Percentiles rank a stretch among this genome's conserved stretches.
These are phyloP conservation scores for Cnidoscolus chayamansa DNA, from an alignment of 441 rosid species.

Conservation along the genomic window DNA sequence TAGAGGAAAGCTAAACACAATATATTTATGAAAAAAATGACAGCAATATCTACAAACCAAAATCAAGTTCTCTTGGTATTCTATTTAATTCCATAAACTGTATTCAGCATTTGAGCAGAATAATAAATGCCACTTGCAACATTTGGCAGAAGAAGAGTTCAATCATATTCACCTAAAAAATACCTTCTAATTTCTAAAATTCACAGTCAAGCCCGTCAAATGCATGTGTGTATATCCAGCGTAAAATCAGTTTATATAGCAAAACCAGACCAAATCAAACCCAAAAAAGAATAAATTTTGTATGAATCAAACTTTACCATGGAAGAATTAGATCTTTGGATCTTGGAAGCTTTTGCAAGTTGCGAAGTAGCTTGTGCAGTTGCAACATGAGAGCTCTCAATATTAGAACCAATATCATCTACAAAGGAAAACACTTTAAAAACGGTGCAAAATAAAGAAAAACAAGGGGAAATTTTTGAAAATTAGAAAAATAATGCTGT, in stretches of 20 bases:
- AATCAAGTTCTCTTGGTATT: background rate
- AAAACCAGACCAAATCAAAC: background rate
- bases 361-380: conserved; percentile 52
- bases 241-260: background rate
- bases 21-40: background rate
- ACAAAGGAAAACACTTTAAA: conserved; percentile 2
- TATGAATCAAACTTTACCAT: conserved; percentile 43
- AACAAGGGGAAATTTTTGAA: background rate
- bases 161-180: background rate
- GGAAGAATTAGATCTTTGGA: conserved; percentile 72
- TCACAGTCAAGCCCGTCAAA: background rate
- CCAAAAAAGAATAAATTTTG: background rate
- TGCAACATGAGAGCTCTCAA: conserved; percentile 50
- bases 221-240: background rate
- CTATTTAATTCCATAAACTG: background rate
- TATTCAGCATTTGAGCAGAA: background rate
- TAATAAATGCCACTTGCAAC: background rate
- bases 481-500: background rate
- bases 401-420: conserved; percentile 64
- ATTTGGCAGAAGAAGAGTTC: background rate
- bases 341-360: conserved; percentile 57
- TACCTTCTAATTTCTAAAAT: background rate
- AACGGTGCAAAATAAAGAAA: background rate
- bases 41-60: background rate
- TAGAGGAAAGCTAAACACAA: background rate